Base-by-base conservation (phyloP, 2,329 filamentous ascomycete species). In the Aspergillus arachidicola region DNA sequence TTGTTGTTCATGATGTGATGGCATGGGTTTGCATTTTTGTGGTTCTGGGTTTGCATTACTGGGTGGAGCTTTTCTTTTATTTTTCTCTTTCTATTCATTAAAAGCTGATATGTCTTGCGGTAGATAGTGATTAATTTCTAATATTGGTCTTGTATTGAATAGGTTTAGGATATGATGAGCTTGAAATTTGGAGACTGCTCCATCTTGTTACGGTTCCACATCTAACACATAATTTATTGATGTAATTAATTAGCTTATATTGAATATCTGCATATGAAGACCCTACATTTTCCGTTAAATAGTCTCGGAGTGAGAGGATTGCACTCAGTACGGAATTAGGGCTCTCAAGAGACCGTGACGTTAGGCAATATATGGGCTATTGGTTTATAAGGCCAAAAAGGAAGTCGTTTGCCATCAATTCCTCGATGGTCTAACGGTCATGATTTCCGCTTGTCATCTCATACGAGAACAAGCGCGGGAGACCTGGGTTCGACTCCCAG, bases 371-470 rank as follows among this genome's bases (percentile, higher is more conserved):
- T 5, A 6, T 14, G 1, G 3, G 1, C 1, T 23, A 16, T 12
- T 38, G n/a, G 6, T 38, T 10, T 26, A 55, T 55, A 26, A 9
- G 5, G 0, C 6, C 3, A 55, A 38, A 23, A 12, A 10, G 1
- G 0, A 3, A 16, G 0, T 10, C 0, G 4, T 26, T 26, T 11
- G 19, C 0, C 21, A 58, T 19, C 30, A 38, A 50, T 32, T 81
- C 67, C 62, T 64, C 62, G 57, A 62, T 65, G 57, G 62, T 64
- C 62, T 64, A 64, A 64, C 62, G 62, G 62, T 61, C 58, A 64
- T 64, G 62, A 64, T 64, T 64, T 64, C 62, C 62, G 62, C 62
- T 64, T 64, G 62, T 64, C 62, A 64, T 56, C 55, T 56, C 21
- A 53, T 38, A 14, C 32, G 51, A 55, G 51, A 55, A 55, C 51